A percentile compares a stretch with the other conserved stretches of the same genome.
Evolutionary conservation across 1,284 basidiomycete genomes (phyloP).

Genomic region (Sporisorium iseilematis-ciliati): DNA sequence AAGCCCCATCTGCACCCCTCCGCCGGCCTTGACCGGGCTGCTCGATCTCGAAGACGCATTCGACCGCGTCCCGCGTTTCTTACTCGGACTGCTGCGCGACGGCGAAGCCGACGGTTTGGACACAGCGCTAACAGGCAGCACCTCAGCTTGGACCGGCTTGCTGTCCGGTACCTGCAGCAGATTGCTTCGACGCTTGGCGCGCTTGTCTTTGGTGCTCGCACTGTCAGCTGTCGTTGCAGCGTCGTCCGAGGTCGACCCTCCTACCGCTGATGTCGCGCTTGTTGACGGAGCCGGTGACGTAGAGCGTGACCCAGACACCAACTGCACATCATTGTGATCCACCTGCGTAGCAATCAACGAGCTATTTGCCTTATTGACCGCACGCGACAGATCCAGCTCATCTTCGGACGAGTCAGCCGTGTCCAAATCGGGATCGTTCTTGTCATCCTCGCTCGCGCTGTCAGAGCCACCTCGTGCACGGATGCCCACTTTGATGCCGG

Average conservation of each 20-base stretch:
- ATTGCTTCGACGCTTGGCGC: slow-evolving; percentile 32
- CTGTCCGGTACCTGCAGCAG: slow-evolving; percentile 63
- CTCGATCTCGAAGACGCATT: slow-evolving; percentile 45
- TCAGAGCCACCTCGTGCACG: slow-evolving; percentile 59
- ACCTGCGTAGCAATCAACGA: slow-evolving; percentile 6
- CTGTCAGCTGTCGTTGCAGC: slow-evolving; percentile 18
- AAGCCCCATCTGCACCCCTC: slow-evolving; percentile 10
- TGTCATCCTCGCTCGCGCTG: slow-evolving; percentile 55
- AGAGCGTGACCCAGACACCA: slow-evolving; percentile 8
- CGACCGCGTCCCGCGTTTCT: slow-evolving; percentile 21
- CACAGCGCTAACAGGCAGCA: slow-evolving; percentile 52
- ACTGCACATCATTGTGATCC: slow-evolving; percentile 24
- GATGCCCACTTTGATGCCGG: slow-evolving; percentile 81
- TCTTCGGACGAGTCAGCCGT: slow-evolving; percentile 50
- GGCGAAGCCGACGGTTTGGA: slow-evolving; percentile 37
- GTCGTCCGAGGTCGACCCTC: slow-evolving; percentile 25
- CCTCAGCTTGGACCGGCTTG: slow-evolving; percentile 65
- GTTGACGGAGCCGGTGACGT: slow-evolving; percentile 27
- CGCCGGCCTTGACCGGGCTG: slow-evolving; percentile 39
- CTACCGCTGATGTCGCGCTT: slow-evolving; percentile 15
- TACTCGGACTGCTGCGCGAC: slow-evolving; percentile 21
- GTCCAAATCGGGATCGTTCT: slow-evolving; percentile 37
- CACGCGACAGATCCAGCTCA: slow-evolving; percentile 60
- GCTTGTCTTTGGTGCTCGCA: slow-evolving; percentile 24
- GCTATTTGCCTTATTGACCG: slow-evolving; percentile 45